Percentiles rank a stretch among this genome's conserved stretches.
phyloP scores from a whole-genome alignment of 1,284 basidiomycete genomes.

The Trichosporon coremiiforme region DNA sequence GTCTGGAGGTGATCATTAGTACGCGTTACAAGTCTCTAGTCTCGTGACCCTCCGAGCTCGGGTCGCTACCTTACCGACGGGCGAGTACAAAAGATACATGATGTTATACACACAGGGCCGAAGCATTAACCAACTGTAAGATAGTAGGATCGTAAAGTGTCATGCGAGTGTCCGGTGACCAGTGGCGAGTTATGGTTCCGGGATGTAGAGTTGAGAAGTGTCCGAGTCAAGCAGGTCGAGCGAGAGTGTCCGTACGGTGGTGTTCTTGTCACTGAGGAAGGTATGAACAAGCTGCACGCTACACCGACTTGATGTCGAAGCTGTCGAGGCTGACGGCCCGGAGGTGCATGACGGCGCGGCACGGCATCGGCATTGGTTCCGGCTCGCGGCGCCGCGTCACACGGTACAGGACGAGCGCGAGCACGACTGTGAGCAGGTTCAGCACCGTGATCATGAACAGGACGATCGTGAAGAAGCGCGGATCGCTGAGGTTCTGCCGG shows the following conservation, averaged over 20 bases:
- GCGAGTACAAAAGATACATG: conserved; percentile 10
- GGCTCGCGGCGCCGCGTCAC: conserved; percentile 8
- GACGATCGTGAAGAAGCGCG: conserved; percentile 12
- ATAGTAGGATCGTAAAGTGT: neutral
- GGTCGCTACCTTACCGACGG: neutral
- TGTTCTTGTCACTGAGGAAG: neutral
- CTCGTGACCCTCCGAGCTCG: neutral
- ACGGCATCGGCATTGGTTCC: neutral
- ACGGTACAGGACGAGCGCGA: conserved; percentile 6
- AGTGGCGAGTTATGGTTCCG: neutral
- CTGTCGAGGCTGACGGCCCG: neutral
- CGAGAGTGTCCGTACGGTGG: neutral
- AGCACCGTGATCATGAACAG: neutral
- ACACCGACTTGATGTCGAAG: conserved; percentile 3
- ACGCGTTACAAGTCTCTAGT: neutral
- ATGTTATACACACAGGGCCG: neutral
- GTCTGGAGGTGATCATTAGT: no score
- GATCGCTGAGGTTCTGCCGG: conserved; percentile 2
- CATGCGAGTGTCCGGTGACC: neutral
- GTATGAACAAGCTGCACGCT: neutral
- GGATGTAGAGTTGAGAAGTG: neutral
- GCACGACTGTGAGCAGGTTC: neutral
- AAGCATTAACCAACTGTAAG: neutral
- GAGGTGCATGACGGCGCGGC: neutral
- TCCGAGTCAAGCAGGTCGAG: neutral